Base-by-base conservation (phyloP, 2,329 filamentous ascomycete genomes). In the Didymella sp. region DNA sequence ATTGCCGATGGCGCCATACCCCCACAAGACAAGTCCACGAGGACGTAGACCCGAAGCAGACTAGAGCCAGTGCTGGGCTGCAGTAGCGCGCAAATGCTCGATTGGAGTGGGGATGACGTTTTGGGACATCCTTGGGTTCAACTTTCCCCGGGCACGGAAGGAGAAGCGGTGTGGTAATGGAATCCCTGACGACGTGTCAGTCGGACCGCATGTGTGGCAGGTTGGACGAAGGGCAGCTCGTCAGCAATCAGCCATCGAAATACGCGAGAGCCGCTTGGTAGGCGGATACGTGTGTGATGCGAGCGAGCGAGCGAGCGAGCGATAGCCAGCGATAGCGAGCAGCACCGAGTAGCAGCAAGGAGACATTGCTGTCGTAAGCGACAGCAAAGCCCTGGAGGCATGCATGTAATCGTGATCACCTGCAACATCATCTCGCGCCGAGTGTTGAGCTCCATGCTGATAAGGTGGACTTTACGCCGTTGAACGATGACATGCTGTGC, bases 61-160 rank as follows among this genome's bases (percentile, higher is more conserved):
- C 37, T 67, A 51, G 58, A 9, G 37, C 22, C 21, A 21, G 50
- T 54, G 50, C 40, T 51, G 22, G 45, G 51, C 35, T 62, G 53
- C 60, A 58, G 55, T 68, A 63, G 63, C 58, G 56, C 28, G 42
- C 38, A 33, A 47, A 53, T 52, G 43, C 48, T 57, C 51, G 48
- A 56, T 60, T 47, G 41, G 42, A 61, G 55, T 51, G 42, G 59
- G 27, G 33, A 60, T 56, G 52, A 60, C 53, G 55, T 41, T 63
- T 61, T 62, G 47, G 52, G 54, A 64, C 45, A 59, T 45, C 31
- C 37, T 61, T 54, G 60, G 46, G 35, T 12, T 40, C 31, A 40
- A 51, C 37, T 17, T 25, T 47, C n/a, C 8, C 27, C 50, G 40
- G 38, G 40, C 27, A 5, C 44, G 50, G 55, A 53, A 58, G 45